Percentiles rank a stretch among this genome's conserved stretches.
phyloP scores from a whole-genome alignment of 2,329 filamentous ascomycete genomes.

The Penicillium aurantiogriseum region DNA sequence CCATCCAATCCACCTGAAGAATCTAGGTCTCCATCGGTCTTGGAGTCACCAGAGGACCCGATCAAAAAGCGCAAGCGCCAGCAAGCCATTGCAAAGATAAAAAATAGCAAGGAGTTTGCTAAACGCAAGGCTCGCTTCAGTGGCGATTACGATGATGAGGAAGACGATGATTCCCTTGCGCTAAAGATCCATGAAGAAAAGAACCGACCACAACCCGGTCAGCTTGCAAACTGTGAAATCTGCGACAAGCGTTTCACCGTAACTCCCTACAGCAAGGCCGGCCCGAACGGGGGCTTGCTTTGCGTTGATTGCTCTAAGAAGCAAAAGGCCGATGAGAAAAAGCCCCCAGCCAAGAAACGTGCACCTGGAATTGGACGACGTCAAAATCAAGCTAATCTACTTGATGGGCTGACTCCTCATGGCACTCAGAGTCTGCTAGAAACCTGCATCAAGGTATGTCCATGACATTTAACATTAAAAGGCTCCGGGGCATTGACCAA shows the following conservation, averaged over 20 bases:
- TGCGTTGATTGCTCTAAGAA: slow-evolving; percentile 79
- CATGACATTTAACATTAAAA: neutral
- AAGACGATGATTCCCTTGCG: slow-evolving; percentile 47
- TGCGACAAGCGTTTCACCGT: slow-evolving; percentile 90
- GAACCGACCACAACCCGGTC: slow-evolving; percentile 65
- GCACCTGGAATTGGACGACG: slow-evolving; percentile 62
- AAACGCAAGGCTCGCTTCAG: slow-evolving; percentile 44
- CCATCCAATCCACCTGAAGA: slow-evolving; percentile 34
- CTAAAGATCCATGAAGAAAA: slow-evolving; percentile 58
- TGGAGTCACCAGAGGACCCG: slow-evolving; percentile 35
- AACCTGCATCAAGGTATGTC: slow-evolving; percentile 57
- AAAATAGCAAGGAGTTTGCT: slow-evolving; percentile 52
- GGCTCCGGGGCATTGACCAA: neutral
- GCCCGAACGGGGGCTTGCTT: slow-evolving; percentile 79
- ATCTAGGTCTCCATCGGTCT: slow-evolving; percentile 34
- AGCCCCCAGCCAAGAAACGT: slow-evolving; percentile 53
- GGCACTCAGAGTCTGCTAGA: slow-evolving; percentile 50
- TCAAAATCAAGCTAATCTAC: slow-evolving; percentile 76
- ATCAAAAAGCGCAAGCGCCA: slow-evolving; percentile 58
- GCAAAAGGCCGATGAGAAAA: slow-evolving; percentile 64
- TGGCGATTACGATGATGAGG: slow-evolving; percentile 46
- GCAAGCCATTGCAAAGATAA: slow-evolving; percentile 49
- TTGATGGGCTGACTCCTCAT: slow-evolving; percentile 64
- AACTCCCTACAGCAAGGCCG: slow-evolving; percentile 80
- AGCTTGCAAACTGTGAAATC: slow-evolving; percentile 82